Conservation (phyloP, 1,284 basidiomycete genomes). For the Cutaneotrichosporon sp. region DNA sequence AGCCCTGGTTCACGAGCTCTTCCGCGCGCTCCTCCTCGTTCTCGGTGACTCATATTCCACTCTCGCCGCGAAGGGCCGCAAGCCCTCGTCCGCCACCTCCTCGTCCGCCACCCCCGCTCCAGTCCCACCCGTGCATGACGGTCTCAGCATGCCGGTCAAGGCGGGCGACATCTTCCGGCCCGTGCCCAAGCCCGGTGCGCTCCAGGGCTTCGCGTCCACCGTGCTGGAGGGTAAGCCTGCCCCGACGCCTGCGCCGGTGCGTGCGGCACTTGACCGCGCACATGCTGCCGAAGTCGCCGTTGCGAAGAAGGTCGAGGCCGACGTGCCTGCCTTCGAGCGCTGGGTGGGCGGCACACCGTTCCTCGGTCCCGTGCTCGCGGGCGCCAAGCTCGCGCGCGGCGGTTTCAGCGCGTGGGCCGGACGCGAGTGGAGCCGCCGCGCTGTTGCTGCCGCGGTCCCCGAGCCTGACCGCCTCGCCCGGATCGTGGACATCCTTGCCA, state of each 20-base stretch:
- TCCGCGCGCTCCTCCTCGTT: constrained; percentile 36
- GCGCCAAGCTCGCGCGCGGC: constrained; percentile 16
- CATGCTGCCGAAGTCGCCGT: constrained; percentile 20
- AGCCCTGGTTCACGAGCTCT: constrained; percentile 34
- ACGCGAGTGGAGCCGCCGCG: constrained; percentile 36
- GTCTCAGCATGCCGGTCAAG: constrained; percentile 35
- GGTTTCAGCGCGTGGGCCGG: constrained; percentile 31
- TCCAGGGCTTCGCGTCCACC: constrained; percentile 26
- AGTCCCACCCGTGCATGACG: constrained; percentile 25
- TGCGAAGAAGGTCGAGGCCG: constrained; percentile 21
- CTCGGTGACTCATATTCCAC: constrained; percentile 5
- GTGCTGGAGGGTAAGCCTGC: constrained; percentile 41
- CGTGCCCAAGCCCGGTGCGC: constrained; percentile 28
- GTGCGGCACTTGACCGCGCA: constrained; percentile 14
- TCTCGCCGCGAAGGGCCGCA: constrained; percentile 1
- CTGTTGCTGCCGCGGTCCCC: constrained; percentile 29
- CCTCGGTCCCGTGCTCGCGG: constrained; percentile 14
- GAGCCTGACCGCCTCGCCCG: constrained; percentile 32
- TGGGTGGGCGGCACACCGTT: constrained; percentile 21
- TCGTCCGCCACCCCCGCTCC: background rate
- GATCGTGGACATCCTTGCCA: constrained; percentile 41
- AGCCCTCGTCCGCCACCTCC: background rate
- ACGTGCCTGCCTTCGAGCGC: constrained; percentile 16
- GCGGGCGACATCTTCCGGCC: constrained; percentile 46
- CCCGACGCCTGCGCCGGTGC: constrained; percentile 24